Percentiles rank a stretch among this genome's conserved stretches.
Evolutionary conservation across 202 grass and related monocot species (phyloP).

Genomic region (Bolboschoenoplectus hybrid): DNA sequence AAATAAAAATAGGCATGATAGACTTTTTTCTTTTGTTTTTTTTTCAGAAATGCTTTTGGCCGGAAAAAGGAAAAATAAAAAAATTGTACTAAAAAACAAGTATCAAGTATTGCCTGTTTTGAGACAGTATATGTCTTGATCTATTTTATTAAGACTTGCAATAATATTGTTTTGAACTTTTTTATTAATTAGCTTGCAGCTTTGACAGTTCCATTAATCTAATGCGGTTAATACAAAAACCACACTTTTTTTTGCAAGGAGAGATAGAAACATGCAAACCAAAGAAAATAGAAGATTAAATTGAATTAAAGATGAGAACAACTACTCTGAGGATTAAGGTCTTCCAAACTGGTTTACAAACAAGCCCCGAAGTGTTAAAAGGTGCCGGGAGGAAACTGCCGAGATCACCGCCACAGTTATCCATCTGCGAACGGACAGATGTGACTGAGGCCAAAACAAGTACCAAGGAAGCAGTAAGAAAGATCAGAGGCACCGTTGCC

Average conservation of each 20-base stretch:
- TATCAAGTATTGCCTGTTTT: neutral
- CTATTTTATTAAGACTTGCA: neutral
- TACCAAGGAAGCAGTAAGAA: neutral
- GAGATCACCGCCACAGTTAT: conserved; percentile 47
- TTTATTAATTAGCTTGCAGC: neutral
- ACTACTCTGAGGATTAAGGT: conserved; percentile 63
- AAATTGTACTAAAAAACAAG: neutral
- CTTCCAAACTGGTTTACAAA: conserved; percentile 58
- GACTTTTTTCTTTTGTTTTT: neutral
- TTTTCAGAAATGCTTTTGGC: neutral
- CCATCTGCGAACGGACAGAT: conserved; percentile 39
- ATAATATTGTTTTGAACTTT: neutral
- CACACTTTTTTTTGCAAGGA: neutral
- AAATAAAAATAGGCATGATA: neutral
- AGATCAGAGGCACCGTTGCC: neutral
- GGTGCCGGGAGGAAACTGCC: conserved; percentile 44
- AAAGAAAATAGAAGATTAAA: neutral
- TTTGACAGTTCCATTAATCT: neutral
- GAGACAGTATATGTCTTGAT: neutral
- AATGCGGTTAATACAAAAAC: neutral
- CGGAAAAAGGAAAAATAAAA: neutral
- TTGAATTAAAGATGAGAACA: neutral
- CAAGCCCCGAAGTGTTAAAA: conserved; percentile 47
- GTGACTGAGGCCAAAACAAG: conserved; percentile 3
- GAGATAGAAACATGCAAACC: neutral